Percentiles rank a stretch among this genome's conserved stretches.
phyloP scores from a whole-genome alignment of 2,329 filamentous ascomycete genomes.

The Exophiala aquamarina region DNA sequence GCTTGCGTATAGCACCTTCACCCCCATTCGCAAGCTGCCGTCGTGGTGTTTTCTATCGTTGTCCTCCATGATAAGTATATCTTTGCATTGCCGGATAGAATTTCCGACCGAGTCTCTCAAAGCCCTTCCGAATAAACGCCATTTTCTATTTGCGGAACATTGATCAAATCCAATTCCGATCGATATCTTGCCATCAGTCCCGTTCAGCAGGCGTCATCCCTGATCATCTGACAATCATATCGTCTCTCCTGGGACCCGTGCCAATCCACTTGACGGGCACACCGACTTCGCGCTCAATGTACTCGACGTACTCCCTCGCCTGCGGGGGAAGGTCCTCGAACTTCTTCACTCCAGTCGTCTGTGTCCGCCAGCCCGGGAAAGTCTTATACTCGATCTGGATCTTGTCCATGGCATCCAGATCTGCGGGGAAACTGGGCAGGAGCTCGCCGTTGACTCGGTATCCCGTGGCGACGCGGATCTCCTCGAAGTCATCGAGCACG shows the following conservation, averaged over 20 bases:
- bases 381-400: slow-evolving; percentile 60
- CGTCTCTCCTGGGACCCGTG: slow-evolving; percentile 60
- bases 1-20: too few species aligned
- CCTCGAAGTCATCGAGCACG: slow-evolving; percentile 62
- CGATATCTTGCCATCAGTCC: too few species aligned
- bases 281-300: slow-evolving; percentile 58
- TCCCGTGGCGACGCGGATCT: slow-evolving; percentile 60
- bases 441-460: slow-evolving; percentile 55
- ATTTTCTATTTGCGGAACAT: too few species aligned
- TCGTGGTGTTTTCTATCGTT: too few species aligned
- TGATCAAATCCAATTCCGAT: too few species aligned
- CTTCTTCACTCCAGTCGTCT: slow-evolving; percentile 57
- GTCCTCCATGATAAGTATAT: too few species aligned
- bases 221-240: slow-evolving; percentile 57
- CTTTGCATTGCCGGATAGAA: too few species aligned
- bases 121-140: too few species aligned
- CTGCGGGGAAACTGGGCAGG: slow-evolving; percentile 58
- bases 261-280: slow-evolving; percentile 64
- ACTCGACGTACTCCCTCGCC: slow-evolving; percentile 61
- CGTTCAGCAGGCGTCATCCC: too few species aligned
- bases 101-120: too few species aligned
- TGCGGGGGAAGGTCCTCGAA: slow-evolving; percentile 59
- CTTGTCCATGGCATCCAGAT: slow-evolving; percentile 47
- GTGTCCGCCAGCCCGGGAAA: slow-evolving; percentile 61
- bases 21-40: too few species aligned